phyloP scores from a whole-genome alignment of 352 stramenopile species.

The Globisporangium alternatum region DNA sequence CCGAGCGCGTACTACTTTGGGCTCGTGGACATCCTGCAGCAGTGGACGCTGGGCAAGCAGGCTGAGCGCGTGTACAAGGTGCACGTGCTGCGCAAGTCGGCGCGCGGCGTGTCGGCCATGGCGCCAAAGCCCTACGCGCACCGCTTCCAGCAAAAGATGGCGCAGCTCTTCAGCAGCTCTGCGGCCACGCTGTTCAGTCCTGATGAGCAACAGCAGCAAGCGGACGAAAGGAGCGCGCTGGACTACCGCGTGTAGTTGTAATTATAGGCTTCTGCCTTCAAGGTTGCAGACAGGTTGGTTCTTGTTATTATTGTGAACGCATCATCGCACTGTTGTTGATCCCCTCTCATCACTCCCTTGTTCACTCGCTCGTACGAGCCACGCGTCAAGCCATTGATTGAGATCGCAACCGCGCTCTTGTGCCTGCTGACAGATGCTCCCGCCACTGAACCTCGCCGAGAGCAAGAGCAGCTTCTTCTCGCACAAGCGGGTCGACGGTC shows the following conservation, averaged over 20 bases:
- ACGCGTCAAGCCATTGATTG: neutral
- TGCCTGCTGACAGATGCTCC: slow-evolving; percentile 27
- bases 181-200: neutral
- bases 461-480: slow-evolving; percentile 37
- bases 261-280: neutral
- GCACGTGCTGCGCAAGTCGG: slow-evolving; percentile 65
- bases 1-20: slow-evolving; percentile 89
- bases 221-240: neutral
- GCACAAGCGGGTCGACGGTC: slow-evolving; percentile 24
- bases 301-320: neutral
- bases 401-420: neutral
- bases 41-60: slow-evolving; percentile 82
- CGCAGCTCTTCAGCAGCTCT: slow-evolving; percentile 67
- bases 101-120: slow-evolving; percentile 73
- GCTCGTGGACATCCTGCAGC: slow-evolving; percentile 88
- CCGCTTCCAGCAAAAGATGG: slow-evolving; percentile 85
- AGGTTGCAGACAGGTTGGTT: neutral
- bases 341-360: neutral
- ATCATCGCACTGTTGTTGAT: too few species aligned
- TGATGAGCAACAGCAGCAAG: slow-evolving; percentile 1
- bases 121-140: slow-evolving; percentile 62
- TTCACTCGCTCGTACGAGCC: neutral
- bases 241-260: neutral
- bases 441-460: slow-evolving; percentile 36
- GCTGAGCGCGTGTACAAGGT: slow-evolving; percentile 84